A percentile compares a stretch with the other conserved stretches of the same genome.
Evolutionary conservation across 2,329 filamentous ascomycete genomes (phyloP).

Genomic region (Colletotrichum sp.): DNA sequence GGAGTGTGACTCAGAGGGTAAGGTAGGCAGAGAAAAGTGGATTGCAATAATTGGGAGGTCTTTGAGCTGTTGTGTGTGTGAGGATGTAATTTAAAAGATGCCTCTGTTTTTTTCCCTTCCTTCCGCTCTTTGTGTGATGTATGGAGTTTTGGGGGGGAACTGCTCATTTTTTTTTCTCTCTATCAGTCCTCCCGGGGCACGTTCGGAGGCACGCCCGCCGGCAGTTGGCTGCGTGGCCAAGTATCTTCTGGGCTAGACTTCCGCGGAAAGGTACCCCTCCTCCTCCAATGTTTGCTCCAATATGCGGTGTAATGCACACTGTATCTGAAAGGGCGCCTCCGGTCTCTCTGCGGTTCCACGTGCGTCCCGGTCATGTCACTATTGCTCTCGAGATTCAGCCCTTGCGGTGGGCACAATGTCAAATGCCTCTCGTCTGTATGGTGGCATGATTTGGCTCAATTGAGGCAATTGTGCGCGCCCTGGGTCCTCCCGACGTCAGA

Average conservation of each 20-base stretch:
- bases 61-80: background rate
- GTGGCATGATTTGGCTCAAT: background rate
- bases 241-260: background rate
- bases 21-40: background rate
- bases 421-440: background rate
- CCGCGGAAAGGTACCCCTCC: background rate
- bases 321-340: background rate
- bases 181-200: background rate
- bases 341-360: background rate
- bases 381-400: background rate
- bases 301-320: background rate
- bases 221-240: background rate
- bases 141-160: background rate
- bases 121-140: background rate
- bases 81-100: background rate
- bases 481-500: background rate
- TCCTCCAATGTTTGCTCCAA: background rate
- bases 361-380: background rate
- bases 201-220: conserved; percentile 13
- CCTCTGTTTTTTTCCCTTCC: background rate
- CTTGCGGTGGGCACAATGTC: background rate
- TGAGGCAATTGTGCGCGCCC: background rate
- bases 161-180: background rate
- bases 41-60: background rate
- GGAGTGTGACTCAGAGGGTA: conserved; percentile 9